Conservation (phyloP, 192 early-diverging fungal genomes). For the Obelidium mucronatum region DNA sequence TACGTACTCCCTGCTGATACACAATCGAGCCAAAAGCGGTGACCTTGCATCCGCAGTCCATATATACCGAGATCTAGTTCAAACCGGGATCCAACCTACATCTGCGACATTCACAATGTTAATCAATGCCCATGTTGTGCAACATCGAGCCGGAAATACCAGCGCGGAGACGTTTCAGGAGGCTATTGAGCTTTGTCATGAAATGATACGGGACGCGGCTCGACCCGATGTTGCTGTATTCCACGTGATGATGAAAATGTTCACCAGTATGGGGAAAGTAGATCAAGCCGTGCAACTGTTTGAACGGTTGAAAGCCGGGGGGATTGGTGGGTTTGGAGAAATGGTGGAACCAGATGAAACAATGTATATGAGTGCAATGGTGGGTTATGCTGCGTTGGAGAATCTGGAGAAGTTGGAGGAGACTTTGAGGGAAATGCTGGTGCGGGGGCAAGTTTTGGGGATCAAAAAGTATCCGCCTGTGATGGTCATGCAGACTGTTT, state of each 20-base stretch:
- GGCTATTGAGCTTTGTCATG: slow-evolving; percentile 24
- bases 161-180: background rate
- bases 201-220: slow-evolving; percentile 16
- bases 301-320: slow-evolving; percentile 6
- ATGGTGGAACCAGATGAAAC: slow-evolving; percentile 32
- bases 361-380: slow-evolving; percentile 28
- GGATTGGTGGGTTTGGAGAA: background rate
- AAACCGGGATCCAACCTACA: slow-evolving; percentile 18
- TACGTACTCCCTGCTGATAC: slow-evolving; percentile 35
- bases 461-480: slow-evolving; percentile 14
- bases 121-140: slow-evolving; percentile 17
- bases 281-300: slow-evolving; percentile 6
- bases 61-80: slow-evolving; percentile 33
- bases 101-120: slow-evolving; percentile 35
- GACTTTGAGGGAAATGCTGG: slow-evolving; percentile 14
- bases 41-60: slow-evolving; percentile 28
- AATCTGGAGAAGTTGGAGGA: slow-evolving; percentile 19
- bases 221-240: slow-evolving; percentile 28
- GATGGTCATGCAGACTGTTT: slow-evolving; percentile 22
- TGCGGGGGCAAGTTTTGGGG: background rate
- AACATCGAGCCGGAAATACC: background rate
- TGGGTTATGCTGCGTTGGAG: slow-evolving; percentile 10
- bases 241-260: slow-evolving; percentile 34
- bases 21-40: slow-evolving; percentile 31
- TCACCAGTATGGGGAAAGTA: slow-evolving; percentile 10